Conservation (phyloP, 495 filamentous ascomycete genomes). For the Penicillium coprophilum region DNA sequence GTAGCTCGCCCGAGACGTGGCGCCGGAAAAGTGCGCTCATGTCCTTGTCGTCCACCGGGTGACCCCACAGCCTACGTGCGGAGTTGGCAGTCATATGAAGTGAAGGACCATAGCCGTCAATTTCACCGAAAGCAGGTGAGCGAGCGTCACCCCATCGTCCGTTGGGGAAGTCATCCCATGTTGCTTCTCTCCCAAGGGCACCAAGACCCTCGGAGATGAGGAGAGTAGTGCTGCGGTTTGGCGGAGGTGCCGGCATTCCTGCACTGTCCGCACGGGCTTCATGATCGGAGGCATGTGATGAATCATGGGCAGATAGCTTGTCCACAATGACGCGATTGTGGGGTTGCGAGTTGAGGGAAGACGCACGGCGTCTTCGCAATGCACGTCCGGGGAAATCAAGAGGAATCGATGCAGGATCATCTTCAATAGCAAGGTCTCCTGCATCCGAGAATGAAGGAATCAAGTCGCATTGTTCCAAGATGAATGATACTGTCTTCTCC, state of each 20-base stretch:
- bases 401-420: conserved; percentile 41
- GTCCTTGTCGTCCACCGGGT: conserved; percentile 64
- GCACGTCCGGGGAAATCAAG: conserved; percentile 36
- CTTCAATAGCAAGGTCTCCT: conserved; percentile 36
- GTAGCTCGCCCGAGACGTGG: conserved; percentile 72
- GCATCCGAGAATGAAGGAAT: conserved; percentile 58
- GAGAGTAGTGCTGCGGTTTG: conserved; percentile 72
- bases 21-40: conserved; percentile 76
- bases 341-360: conserved; percentile 58
- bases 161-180: conserved; percentile 99
- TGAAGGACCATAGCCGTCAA: conserved; percentile 90
- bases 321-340: conserved; percentile 84
- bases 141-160: conserved; percentile 93
- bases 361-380: conserved; percentile 43
- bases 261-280: conserved; percentile 58
- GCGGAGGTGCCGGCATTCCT: conserved; percentile 38
- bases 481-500: conserved; percentile 92
- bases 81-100: conserved; percentile 77
- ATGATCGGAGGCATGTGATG: conserved; percentile 41
- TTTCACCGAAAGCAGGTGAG: conserved; percentile 89
- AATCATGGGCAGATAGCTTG: conserved; percentile 36
- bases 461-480: conserved; percentile 81
- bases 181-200: conserved; percentile 88
- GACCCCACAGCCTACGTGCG: conserved; percentile 80
- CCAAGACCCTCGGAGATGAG: conserved; percentile 92